Percentiles rank a stretch among this genome's conserved stretches.
These are phyloP conservation scores for Leishmania gerbilli DNA, from an alignment of 208 protist species.

Conservation along the genomic window DNA sequence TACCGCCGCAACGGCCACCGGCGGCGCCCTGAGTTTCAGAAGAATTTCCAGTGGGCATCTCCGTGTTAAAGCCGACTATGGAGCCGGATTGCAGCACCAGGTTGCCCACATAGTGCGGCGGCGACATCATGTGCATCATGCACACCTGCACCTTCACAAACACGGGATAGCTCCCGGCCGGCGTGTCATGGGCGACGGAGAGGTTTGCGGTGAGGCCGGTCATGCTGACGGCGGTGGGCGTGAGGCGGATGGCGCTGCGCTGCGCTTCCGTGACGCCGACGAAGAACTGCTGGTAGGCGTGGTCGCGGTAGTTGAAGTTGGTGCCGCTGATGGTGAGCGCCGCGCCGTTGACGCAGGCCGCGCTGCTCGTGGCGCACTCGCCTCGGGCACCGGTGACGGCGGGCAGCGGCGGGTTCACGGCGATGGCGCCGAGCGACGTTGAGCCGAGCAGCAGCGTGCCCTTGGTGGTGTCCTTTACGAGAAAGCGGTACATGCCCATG, in stretches of 20 bases:
- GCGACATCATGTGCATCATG: conserved; percentile 32
- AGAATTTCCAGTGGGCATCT: neutral
- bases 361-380: conserved; percentile 31
- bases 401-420: conserved; percentile 37
- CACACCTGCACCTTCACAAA: conserved; percentile 37
- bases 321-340: conserved; percentile 26
- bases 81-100: conserved; percentile 11
- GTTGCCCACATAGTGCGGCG: conserved; percentile 26
- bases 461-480: conserved; percentile 28
- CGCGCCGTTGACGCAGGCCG: conserved; percentile 28
- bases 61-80: neutral
- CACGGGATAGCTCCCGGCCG: conserved; percentile 28
- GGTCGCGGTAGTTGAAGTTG: conserved; percentile 34
- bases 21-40: neutral
- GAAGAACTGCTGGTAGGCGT: conserved; percentile 32
- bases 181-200: neutral
- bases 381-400: conserved; percentile 28
- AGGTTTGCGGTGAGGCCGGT: conserved; percentile 22
- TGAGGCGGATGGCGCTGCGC: conserved; percentile 24
- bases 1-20: neutral
- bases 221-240: conserved; percentile 7
- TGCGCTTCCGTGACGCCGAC: conserved; percentile 26
- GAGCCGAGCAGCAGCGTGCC: conserved; percentile 30
- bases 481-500: conserved; percentile 44
- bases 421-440: conserved; percentile 20